Base-by-base conservation (phyloP, 257 asterid genomes). In the Salvia splendens region DNA sequence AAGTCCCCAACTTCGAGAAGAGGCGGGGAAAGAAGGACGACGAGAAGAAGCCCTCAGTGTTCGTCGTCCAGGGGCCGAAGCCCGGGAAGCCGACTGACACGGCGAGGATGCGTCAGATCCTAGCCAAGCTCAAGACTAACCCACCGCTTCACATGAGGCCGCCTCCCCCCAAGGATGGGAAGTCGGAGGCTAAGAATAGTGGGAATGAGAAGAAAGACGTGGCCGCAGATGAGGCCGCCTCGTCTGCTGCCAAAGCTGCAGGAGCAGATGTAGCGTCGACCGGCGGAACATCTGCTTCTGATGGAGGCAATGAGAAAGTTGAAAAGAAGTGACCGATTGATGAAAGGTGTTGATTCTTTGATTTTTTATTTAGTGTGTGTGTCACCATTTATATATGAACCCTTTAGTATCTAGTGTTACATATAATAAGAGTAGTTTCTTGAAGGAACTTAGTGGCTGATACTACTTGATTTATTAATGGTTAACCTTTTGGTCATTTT, bases 41-140 rank as follows among this genome's bases (percentile, higher is more conserved):
- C 30, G 89, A 88, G 41, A 85, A 77, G 80, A 91, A 87, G 57
- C 81, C 95, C 12, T 77, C 95, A 0, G 77, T 94, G 32, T 46
- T 80, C 8, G 96, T 94, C 5, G 67, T 94, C 77, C 95, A 90
- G 8, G 99, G 97, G 0, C 99, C 96, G 14, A 94, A 94, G 79
- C 99, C 97, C 3, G 99, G 97, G 1, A 94, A 94, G 69, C 93
- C 99, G 0, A 86, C 99, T 0, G 97, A 94, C 64, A 87, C 88
- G 80, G 36, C 91, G 6, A 88, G 97, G 70, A 87, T 94, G 95
- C 88, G 96, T 5, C 97, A 91, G 38, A 71, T 94, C 67, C 82
- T 94, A 46, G 72, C 72, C 75, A 91, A 94, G 83, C 77, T 94
- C 74, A 94, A 94, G 82, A 83, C 78, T 50, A 91, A 67, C 55